Evolutionary conservation across 306 rosid species (phyloP), one percentile per base, ranked within the genome.

Genomic region (Sphenostylis stenocarpa): DNA sequence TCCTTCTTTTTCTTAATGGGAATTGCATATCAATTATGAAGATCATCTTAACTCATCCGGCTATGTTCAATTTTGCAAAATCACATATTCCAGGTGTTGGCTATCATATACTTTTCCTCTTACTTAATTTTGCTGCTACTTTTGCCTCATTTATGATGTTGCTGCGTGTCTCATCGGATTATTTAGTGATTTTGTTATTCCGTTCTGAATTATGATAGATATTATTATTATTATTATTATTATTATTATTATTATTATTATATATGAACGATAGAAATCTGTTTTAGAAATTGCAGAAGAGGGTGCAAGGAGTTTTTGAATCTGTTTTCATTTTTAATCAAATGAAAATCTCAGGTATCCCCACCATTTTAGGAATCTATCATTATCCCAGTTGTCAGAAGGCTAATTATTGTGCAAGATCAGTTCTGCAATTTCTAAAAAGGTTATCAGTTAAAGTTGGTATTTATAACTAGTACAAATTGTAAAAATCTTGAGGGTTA

Each of bases 1-100:
- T 71, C 67, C 65, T 17, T 64, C 45, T 52, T 63, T 73, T 20
- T 52, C 64, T 85, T 36, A 17, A 77, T 51, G 84, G 84, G 83
- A 78, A 70, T 66, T 60, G 80, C 81, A 70, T 84, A 75, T 48
- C 45, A 72, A 63, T 28, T 82, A 72, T 48, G 34, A 75, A 63
- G 29, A 49, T 65, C 72, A 49, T 38, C 31, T 55, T 55, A 55
- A 55, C 33, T 28, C 9, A 5, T 5, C 33, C 2, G 0, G 1
- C 12, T 76, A 20, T 65, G 58, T 9, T 72, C 45, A 44, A 73
- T 68, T 68, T 36, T 70, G 69, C 78, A 61, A 44, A 64, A 48
- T 77, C 77, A 21, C 75, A 52, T 51, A 58, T 57, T 80, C 28
- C 48, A 26, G 33, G 7, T 48, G 75, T 61, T 77, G 36, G 48